These are phyloP conservation scores for Petunia hybrid DNA, from an alignment of 305 asterid genomes.

Conservation along the genomic window DNA sequence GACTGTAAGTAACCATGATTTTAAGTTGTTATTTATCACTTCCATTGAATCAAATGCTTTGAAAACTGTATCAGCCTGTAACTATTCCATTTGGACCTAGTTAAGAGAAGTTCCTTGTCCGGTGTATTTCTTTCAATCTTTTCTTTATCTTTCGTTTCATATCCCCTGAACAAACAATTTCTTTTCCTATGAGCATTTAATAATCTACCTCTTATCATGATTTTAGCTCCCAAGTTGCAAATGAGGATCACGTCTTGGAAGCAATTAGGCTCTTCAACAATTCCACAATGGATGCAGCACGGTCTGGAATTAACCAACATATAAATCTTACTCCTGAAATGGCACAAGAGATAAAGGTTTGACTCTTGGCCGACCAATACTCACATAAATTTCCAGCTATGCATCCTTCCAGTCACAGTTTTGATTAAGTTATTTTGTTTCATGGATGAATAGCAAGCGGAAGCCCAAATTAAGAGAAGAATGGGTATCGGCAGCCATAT, in stretches of 20 bases:
- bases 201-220: not conserved
- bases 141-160: not conserved
- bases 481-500: conserved; percentile 94
- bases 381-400: not conserved
- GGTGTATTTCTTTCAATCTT: not conserved
- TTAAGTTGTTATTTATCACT: not conserved
- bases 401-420: not conserved
- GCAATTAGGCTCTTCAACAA: conserved; percentile 87
- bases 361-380: conserved; percentile 28
- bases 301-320: conserved; percentile 84
- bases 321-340: conserved; percentile 85
- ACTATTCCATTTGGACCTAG: conserved; percentile 2
- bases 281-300: conserved; percentile 96
- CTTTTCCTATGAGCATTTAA: not conserved
- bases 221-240: conserved; percentile 75
- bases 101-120: not conserved
- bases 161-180: not conserved
- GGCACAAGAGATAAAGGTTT: conserved; percentile 89
- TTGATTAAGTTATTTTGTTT: conserved; percentile 32
- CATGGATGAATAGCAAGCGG: conserved; percentile 75
- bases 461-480: conserved; percentile 91
- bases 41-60: not conserved
- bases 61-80: not conserved
- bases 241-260: conserved; percentile 81
- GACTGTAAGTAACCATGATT: conserved; percentile 66